phyloP scores from a whole-genome alignment of 179 eudicot species.

The Beta corolliflora region DNA sequence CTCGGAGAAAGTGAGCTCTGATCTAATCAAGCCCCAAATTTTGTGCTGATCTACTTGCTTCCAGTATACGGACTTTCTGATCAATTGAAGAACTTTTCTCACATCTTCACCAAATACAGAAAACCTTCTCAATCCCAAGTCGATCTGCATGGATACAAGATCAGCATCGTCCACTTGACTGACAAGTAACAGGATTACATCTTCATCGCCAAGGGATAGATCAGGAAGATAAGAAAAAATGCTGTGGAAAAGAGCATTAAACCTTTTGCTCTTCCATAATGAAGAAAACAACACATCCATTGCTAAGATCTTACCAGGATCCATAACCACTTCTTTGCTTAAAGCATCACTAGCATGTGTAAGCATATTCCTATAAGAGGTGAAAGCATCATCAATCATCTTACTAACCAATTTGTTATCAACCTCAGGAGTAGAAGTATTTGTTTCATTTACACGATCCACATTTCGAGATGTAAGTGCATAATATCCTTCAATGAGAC shows the following conservation, averaged over 20 bases:
- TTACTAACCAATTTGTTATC: slow-evolving; percentile 22
- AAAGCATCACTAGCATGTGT: slow-evolving; percentile 17
- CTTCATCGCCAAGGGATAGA: slow-evolving; percentile 33
- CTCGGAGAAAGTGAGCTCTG: slow-evolving; percentile 37
- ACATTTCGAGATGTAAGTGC: slow-evolving; percentile 22
- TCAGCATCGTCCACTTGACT: slow-evolving; percentile 33
- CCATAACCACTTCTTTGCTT: not conserved
- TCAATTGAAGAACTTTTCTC: slow-evolving; percentile 21
- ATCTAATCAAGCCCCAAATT: slow-evolving; percentile 40
- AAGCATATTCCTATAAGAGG: slow-evolving; percentile 31
- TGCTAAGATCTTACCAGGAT: slow-evolving; percentile 32
- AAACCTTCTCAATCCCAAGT: slow-evolving; percentile 37
- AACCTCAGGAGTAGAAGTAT: slow-evolving; percentile 20
- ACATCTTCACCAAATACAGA: slow-evolving; percentile 40
- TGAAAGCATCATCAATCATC: slow-evolving; percentile 39
- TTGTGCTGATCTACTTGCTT: slow-evolving; percentile 32
- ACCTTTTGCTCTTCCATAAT: slow-evolving; percentile 33
- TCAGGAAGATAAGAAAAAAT: slow-evolving; percentile 40
- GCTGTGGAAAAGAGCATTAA: slow-evolving; percentile 21
- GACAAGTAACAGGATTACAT: slow-evolving; percentile 37
- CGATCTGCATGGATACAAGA: slow-evolving; percentile 35
- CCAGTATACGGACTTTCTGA: slow-evolving; percentile 38
- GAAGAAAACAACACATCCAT: slow-evolving; percentile 32
- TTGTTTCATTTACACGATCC: slow-evolving; percentile 6
- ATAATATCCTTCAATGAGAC: slow-evolving; percentile 36